Evolutionary conservation across 805 yeast genomes (phyloP).

Genomic region (Sugiyamaella lignohabitans): DNA sequence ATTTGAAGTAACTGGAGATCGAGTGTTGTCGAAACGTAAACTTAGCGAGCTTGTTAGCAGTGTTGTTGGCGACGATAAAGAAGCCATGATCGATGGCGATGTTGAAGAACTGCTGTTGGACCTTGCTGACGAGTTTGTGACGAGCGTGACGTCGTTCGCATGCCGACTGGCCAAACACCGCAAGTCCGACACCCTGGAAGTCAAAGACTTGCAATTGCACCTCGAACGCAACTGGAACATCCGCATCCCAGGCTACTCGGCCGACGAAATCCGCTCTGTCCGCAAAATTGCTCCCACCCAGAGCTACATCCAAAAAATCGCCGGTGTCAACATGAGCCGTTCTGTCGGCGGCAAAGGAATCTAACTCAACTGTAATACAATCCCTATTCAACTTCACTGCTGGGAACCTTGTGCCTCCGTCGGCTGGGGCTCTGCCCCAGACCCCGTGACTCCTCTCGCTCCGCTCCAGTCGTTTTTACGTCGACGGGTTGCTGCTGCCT

Average conservation of each 20-base stretch:
- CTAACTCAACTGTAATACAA: too few species aligned
- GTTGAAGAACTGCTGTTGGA: conserved; percentile 84
- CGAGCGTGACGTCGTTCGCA: conserved; percentile 86
- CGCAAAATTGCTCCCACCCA: conserved; percentile 36
- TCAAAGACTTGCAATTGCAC: conserved; percentile 84
- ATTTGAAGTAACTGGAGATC: conserved; percentile 59
- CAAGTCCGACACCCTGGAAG: conserved; percentile 78
- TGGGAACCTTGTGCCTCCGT: neutral
- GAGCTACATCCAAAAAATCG: conserved; percentile 35
- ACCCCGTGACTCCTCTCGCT: neutral
- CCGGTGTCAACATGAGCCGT: conserved; percentile 31
- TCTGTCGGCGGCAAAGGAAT: conserved; percentile 20
- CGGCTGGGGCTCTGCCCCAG: conserved; percentile 1
- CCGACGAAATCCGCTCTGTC: conserved; percentile 73
- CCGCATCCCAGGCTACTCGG: conserved; percentile 85
- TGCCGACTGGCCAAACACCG: conserved; percentile 94
- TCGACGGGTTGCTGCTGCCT: too few species aligned
- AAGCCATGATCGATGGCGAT: conserved; percentile 87
- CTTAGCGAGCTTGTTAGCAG: conserved; percentile 78
- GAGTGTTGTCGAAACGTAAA: conserved; percentile 85
- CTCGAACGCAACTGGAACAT: conserved; percentile 93
- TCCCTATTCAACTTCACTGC: too few species aligned
- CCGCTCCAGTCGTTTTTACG: too few species aligned
- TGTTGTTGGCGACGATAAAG: conserved; percentile 70
- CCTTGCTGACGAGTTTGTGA: conserved; percentile 91